Conservation (phyloP, 2,329 filamentous ascomycete species). For the Aureobasidium sp. region DNA sequence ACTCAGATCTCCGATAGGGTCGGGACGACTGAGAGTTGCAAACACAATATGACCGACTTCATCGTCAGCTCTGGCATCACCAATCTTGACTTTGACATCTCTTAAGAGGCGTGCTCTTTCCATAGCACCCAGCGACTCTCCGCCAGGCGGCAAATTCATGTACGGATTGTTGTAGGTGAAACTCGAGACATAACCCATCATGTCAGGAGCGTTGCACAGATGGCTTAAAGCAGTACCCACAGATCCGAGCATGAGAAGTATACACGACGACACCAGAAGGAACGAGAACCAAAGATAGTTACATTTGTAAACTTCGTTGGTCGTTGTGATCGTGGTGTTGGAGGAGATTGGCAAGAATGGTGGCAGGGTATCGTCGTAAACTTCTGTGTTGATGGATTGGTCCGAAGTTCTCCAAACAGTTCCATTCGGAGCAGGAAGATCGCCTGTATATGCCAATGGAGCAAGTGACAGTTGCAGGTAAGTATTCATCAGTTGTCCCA, state of each 20-base stretch:
- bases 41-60: conserved; percentile 32
- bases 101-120: conserved; percentile 30
- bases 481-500: conserved; percentile 23
- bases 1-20: not conserved
- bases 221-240: conserved; percentile 24
- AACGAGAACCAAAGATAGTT: conserved; percentile 28
- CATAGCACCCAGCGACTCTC: conserved; percentile 28
- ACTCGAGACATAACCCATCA: conserved; percentile 32
- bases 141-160: conserved; percentile 25
- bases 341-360: not conserved
- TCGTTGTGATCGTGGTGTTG: conserved; percentile 17
- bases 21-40: conserved; percentile 17
- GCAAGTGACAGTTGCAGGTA: conserved; percentile 28
- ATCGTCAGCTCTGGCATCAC: conserved; percentile 26
- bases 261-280: conserved; percentile 20
- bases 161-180: conserved; percentile 34
- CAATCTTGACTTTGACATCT: conserved; percentile 28
- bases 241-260: conserved; percentile 23
- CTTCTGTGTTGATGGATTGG: no score
- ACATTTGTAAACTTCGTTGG: conserved; percentile 24
- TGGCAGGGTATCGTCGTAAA: no score
- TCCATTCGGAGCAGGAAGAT: conserved; percentile 15
- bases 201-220: conserved; percentile 27
- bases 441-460: conserved; percentile 25
- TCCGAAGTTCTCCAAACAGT: no score